phyloP scores from a whole-genome alignment of 495 filamentous ascomycete genomes.

The Penicillium argentinense region DNA sequence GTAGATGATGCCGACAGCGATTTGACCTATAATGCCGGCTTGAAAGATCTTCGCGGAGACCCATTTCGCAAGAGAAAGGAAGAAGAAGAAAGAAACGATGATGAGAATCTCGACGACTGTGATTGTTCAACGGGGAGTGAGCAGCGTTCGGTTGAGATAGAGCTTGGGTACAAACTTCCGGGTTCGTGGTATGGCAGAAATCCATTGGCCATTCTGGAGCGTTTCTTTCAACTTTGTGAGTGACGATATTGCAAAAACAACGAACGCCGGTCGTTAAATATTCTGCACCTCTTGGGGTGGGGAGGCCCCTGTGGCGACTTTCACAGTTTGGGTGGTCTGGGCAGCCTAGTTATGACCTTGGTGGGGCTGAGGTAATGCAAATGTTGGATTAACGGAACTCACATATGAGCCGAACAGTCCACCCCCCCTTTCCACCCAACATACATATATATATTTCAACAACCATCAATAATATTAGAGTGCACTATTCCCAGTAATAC shows the following conservation, averaged over 20 bases:
- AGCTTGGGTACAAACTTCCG: slow-evolving; percentile 20
- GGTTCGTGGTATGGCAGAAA: slow-evolving; percentile 36
- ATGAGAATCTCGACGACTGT: slow-evolving; percentile 31
- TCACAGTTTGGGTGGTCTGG: background rate
- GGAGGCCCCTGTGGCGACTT: background rate
- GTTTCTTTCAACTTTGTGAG: background rate
- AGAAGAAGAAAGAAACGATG: slow-evolving; percentile 35
- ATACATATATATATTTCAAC: too few species aligned
- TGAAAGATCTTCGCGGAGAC: slow-evolving; percentile 29
- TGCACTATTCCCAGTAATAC: too few species aligned
- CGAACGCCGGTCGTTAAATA: background rate
- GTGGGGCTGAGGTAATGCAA: too few species aligned
- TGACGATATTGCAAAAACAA: too few species aligned
- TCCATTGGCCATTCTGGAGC: slow-evolving; percentile 26
- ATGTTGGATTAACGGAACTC: too few species aligned
- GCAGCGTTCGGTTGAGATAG: background rate
- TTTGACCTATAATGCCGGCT: slow-evolving; percentile 35
- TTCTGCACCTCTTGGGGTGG: background rate
- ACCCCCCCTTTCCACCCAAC: too few species aligned
- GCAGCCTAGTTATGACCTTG: too few species aligned
- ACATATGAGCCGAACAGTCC: too few species aligned
- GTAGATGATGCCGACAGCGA: slow-evolving; percentile 35
- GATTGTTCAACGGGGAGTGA: slow-evolving; percentile 21
- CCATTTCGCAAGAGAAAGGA: slow-evolving; percentile 33
- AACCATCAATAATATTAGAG: too few species aligned